Evolutionary conservation across 148 eudicot genomes (phyloP).

Genomic region (Drosera capensis): DNA sequence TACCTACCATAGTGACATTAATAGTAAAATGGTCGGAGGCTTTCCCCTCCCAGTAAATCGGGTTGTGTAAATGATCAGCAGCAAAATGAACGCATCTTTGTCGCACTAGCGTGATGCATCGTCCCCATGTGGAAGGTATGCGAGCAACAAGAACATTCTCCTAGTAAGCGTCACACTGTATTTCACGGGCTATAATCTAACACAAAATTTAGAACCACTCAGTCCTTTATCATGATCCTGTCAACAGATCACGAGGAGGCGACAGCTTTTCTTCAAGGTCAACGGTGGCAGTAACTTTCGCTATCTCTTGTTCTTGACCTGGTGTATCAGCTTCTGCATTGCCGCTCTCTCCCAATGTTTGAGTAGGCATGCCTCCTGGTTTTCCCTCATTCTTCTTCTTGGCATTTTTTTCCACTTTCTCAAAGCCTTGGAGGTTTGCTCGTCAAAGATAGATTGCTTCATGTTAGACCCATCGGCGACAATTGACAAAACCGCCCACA

Average conservation of each 20-base stretch:
- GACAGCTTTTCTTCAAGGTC: conserved; percentile 15
- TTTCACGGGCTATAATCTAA: too few species aligned
- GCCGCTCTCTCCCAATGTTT: conserved; percentile 21
- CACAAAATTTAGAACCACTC: too few species aligned
- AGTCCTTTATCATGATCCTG: conserved; percentile 4
- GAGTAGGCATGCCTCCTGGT: conserved; percentile 4
- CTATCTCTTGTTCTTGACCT: background rate
- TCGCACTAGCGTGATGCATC: too few species aligned
- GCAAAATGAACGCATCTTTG: too few species aligned
- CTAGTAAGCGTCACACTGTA: too few species aligned
- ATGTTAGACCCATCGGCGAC: conserved; percentile 61
- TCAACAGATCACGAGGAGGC: conserved; percentile 5
- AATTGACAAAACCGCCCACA: conserved; percentile 24
- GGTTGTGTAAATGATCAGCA: too few species aligned
- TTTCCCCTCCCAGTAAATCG: too few species aligned
- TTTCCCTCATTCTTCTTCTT: conserved; percentile 26
- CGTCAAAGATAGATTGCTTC: conserved; percentile 82
- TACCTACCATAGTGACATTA: too few species aligned
- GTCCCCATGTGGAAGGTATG: too few species aligned
- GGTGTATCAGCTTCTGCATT: conserved; percentile 1
- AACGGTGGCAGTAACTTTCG: conserved; percentile 17
- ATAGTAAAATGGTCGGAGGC: too few species aligned
- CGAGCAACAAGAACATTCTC: too few species aligned
- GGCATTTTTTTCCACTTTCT: conserved; percentile 62
- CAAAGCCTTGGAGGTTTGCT: conserved; percentile 74